These are phyloP conservation scores for Ascochyta viciae-villosae DNA, from an alignment of 2,329 filamentous ascomycete species.

Conservation along the genomic window DNA sequence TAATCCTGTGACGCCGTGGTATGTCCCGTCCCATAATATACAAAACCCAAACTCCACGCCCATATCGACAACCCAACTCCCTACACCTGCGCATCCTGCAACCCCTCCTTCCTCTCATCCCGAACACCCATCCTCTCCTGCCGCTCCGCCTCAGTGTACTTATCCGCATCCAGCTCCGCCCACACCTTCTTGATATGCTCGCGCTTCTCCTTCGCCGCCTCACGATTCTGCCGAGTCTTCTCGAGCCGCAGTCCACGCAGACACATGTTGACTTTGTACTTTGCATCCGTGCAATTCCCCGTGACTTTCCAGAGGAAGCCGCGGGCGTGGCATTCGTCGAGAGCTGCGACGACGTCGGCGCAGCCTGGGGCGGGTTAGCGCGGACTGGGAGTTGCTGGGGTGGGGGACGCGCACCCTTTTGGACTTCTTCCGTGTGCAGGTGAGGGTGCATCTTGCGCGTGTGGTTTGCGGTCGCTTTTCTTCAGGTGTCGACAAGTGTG, in stretches of 20 bases:
- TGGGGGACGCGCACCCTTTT: constrained; percentile 65
- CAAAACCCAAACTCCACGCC: not conserved
- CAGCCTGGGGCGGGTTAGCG: constrained; percentile 67
- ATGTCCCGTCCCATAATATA: constrained; percentile 1
- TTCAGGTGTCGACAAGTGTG: not conserved
- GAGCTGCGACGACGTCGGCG: constrained; percentile 89
- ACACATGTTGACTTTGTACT: constrained; percentile 83
- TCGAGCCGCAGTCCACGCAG: constrained; percentile 81
- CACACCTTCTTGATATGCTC: constrained; percentile 78
- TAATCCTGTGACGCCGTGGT: not conserved
- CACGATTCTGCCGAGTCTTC: constrained; percentile 78
- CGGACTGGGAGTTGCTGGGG: not conserved
- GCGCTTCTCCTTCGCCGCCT: constrained; percentile 71
- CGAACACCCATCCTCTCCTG: not conserved
- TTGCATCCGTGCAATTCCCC: constrained; percentile 88
- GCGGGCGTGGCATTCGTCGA: constrained; percentile 92
- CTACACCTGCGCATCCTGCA: not conserved
- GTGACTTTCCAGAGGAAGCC: constrained; percentile 92
- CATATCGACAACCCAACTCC: not conserved
- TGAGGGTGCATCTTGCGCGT: constrained; percentile 86
- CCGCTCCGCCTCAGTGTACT: constrained; percentile 33
- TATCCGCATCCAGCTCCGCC: constrained; percentile 78
- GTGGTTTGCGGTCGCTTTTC: not conserved
- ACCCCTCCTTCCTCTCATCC: not conserved
- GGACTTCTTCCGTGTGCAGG: constrained; percentile 89